Evolutionary conservation across 306 rosid species (phyloP).

Genomic region (Senna siamea): DNA sequence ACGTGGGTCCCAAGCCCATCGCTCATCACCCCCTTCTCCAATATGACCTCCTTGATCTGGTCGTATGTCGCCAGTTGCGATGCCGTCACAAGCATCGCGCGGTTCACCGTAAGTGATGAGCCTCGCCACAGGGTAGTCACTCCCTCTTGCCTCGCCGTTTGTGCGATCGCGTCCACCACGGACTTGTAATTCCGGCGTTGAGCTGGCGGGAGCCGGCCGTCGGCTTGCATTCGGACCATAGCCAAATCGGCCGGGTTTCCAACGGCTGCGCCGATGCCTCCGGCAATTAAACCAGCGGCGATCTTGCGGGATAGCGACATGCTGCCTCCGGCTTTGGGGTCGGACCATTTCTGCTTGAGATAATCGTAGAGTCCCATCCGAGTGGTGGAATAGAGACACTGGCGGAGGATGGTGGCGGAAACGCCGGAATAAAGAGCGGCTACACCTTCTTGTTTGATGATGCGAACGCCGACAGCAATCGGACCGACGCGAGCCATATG

Average conservation of each 20-base stretch:
- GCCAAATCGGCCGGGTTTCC: constrained; percentile 82
- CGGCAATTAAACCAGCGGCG: constrained; percentile 58
- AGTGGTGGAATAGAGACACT: constrained; percentile 69
- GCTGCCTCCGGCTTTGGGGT: constrained; percentile 44
- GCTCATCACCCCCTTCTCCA: constrained; percentile 49
- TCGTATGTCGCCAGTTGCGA: constrained; percentile 77
- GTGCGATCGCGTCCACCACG: constrained; percentile 57
- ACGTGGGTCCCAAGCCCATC: constrained; percentile 81
- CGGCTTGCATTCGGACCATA: constrained; percentile 84
- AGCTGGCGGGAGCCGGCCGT: constrained; percentile 60
- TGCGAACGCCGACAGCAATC: constrained; percentile 49
- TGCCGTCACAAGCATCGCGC: constrained; percentile 81
- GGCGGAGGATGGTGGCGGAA: constrained; percentile 81
- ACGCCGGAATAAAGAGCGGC: constrained; percentile 67
- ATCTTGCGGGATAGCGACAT: constrained; percentile 54
- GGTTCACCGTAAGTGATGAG: constrained; percentile 63
- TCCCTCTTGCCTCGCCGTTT: constrained; percentile 59
- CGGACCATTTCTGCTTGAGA: constrained; percentile 66
- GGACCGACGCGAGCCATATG: constrained; percentile 45
- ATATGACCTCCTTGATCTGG: constrained; percentile 63
- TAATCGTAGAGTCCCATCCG: constrained; percentile 80
- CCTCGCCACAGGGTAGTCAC: constrained; percentile 73
- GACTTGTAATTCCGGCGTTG: constrained; percentile 68
- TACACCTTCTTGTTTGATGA: constrained; percentile 65
- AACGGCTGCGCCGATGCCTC: constrained; percentile 62